These are phyloP conservation scores for Penicillium pulvis DNA, from an alignment of 495 filamentous ascomycete genomes.

Conservation along the genomic window DNA sequence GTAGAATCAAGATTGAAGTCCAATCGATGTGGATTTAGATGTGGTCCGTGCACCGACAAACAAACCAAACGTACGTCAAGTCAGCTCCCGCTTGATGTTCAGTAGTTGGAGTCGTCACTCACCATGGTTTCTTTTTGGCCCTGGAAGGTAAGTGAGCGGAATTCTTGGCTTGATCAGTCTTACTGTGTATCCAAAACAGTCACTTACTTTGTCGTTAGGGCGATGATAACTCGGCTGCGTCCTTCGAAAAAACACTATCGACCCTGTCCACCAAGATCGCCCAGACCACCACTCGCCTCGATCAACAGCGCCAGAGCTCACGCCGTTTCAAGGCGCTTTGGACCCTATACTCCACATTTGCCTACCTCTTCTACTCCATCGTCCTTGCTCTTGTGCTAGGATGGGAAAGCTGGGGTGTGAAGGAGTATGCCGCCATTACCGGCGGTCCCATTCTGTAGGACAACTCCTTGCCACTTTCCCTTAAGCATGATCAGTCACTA, in stretches of 20 bases:
- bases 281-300: constrained; percentile 67
- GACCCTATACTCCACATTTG: constrained; percentile 87
- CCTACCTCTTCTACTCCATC: constrained; percentile 81
- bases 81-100: constrained; percentile 1
- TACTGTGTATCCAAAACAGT: constrained; percentile 3
- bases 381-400: constrained; percentile 82
- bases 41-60: neutral
- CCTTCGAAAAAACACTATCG: constrained; percentile 88
- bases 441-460: constrained; percentile 78
- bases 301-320: constrained; percentile 66
- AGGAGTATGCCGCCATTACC: constrained; percentile 74
- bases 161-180: neutral
- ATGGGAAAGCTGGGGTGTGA: constrained; percentile 72
- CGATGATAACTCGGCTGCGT: constrained; percentile 81
- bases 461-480: neutral
- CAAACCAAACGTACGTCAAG: constrained; percentile 5
- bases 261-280: constrained; percentile 80
- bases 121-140: constrained; percentile 87
- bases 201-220: constrained; percentile 50
- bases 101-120: constrained; percentile 1
- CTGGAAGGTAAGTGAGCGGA: constrained; percentile 58
- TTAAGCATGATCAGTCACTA: neutral
- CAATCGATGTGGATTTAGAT: neutral
- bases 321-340: constrained; percentile 82
- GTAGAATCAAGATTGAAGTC: neutral